A percentile compares a stretch with the other conserved stretches of the same genome.
phyloP scores from a whole-genome alignment of 805 yeast genomes.

The Wickerhamia fluorescens region DNA sequence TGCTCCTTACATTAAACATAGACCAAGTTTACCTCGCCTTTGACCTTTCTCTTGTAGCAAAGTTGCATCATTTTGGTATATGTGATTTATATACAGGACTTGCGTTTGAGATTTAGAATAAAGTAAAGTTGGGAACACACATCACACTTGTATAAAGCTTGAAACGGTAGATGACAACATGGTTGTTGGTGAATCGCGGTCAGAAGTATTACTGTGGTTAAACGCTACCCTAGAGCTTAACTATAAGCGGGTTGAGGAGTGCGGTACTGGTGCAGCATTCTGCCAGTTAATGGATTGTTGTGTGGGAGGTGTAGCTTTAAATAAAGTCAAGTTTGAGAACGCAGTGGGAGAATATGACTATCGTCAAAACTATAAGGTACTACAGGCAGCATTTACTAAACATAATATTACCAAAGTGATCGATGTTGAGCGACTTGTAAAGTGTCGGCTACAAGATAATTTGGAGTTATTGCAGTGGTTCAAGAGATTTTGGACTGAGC shows the following conservation, averaged over 20 bases:
- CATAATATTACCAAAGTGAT: slow-evolving; percentile 67
- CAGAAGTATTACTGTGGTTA: slow-evolving; percentile 80
- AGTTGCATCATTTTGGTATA: too few relatives aligned
- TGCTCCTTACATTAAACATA: too few relatives aligned
- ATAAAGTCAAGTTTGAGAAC: slow-evolving; percentile 59
- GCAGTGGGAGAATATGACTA: slow-evolving; percentile 70
- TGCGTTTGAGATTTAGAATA: too few relatives aligned
- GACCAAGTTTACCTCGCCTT: too few relatives aligned
- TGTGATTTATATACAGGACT: too few relatives aligned
- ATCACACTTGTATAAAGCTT: too few relatives aligned
- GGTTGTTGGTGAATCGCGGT: slow-evolving; percentile 64
- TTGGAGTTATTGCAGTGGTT: slow-evolving; percentile 93
- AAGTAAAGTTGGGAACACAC: too few relatives aligned
- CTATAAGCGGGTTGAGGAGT: slow-evolving; percentile 77
- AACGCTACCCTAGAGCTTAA: slow-evolving; percentile 60
- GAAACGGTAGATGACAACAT: too few relatives aligned
- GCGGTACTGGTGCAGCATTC: slow-evolving; percentile 94
- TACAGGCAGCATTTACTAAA: slow-evolving; percentile 72
- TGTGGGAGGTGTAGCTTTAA: slow-evolving; percentile 75
- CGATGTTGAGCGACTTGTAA: slow-evolving; percentile 74
- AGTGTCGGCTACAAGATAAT: slow-evolving; percentile 90
- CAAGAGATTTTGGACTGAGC: slow-evolving; percentile 73
- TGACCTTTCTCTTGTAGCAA: too few relatives aligned
- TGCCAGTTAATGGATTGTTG: slow-evolving; percentile 88
- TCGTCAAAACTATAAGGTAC: slow-evolving; percentile 72